phyloP scores from a whole-genome alignment of 495 filamentous ascomycete genomes.

The Monascus purpureus region DNA sequence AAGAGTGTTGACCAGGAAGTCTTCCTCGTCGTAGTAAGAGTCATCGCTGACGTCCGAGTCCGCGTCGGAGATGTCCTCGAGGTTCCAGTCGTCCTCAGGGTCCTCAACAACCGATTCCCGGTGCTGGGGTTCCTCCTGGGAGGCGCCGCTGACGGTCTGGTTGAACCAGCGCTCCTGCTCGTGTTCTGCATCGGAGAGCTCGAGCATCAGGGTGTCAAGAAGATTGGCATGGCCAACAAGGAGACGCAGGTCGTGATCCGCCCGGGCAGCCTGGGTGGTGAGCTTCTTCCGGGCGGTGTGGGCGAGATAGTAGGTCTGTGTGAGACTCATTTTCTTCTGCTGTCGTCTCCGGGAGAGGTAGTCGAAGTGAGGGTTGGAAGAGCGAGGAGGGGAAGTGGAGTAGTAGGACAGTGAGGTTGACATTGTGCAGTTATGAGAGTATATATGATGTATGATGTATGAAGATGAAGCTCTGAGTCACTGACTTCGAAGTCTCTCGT shows the following conservation, averaged over 20 bases:
- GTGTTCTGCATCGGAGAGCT: slow-evolving; percentile 83
- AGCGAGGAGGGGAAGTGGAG: slow-evolving; percentile 1
- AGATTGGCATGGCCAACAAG: slow-evolving; percentile 97
- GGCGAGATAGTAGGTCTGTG: slow-evolving; percentile 95
- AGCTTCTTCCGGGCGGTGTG: slow-evolving; percentile 95
- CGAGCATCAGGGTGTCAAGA: slow-evolving; percentile 89
- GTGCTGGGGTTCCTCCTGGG: slow-evolving; percentile 5
- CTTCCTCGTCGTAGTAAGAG: slow-evolving; percentile 45
- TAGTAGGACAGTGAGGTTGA: slow-evolving; percentile 4
- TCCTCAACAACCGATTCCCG: slow-evolving; percentile 62
- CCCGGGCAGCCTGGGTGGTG: slow-evolving; percentile 69
- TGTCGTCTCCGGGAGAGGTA: slow-evolving; percentile 25
- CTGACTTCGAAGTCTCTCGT: no score
- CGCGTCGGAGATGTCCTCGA: slow-evolving; percentile 42
- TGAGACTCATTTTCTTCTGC: slow-evolving; percentile 84
- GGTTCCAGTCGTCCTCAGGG: slow-evolving; percentile 56
- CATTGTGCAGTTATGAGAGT: not conserved
- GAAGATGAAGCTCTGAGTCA: no score
- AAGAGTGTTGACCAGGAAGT: slow-evolving; percentile 35
- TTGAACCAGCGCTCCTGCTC: slow-evolving; percentile 99
- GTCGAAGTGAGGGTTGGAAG: slow-evolving; percentile 14
- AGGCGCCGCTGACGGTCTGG: slow-evolving; percentile 70
- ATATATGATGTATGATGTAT: no score
- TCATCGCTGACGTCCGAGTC: slow-evolving; percentile 46
- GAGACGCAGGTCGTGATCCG: slow-evolving; percentile 87